Evolutionary conservation across 176 grass and related monocot species (phyloP).

Genomic region (maize (Zea mays)): DNA sequence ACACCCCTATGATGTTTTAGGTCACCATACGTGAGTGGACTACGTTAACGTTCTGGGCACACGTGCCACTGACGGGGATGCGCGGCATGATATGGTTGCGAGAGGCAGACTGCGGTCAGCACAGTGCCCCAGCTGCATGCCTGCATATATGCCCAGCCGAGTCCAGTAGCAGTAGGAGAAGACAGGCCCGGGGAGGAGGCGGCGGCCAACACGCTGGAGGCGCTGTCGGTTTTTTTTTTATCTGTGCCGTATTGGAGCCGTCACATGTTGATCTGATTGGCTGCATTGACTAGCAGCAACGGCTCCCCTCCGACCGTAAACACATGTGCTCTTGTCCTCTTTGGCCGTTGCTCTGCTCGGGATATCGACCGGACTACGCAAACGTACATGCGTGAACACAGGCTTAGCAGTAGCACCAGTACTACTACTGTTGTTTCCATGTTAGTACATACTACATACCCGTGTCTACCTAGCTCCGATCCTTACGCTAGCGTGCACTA

Average conservation of each 20-base stretch:
- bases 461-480: too few species aligned
- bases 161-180: slow-evolving; percentile 17
- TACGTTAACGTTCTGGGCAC: background rate
- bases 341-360: background rate
- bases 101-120: slow-evolving; percentile 38
- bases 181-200: slow-evolving; percentile 1
- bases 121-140: slow-evolving; percentile 28
- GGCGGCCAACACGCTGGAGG: slow-evolving; percentile 73
- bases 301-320: slow-evolving; percentile 30
- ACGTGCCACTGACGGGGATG: slow-evolving; percentile 12
- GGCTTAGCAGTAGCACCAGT: slow-evolving; percentile 29
- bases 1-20: too few species aligned
- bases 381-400: slow-evolving; percentile 28
- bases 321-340: slow-evolving; percentile 54
- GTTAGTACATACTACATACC: too few species aligned
- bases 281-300: slow-evolving; percentile 42
- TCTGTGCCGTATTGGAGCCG: slow-evolving; percentile 76
- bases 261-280: slow-evolving; percentile 80
- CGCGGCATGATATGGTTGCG: slow-evolving; percentile 42
- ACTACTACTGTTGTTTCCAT: slow-evolving; percentile 18
- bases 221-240: slow-evolving; percentile 87
- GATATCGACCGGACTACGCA: slow-evolving; percentile 17
- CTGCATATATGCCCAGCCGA: slow-evolving; percentile 12
- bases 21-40: slow-evolving; percentile 16
- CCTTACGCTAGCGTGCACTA: too few species aligned